Conservation (phyloP, 139 green algal species). For the Closterium sp. region DNA sequence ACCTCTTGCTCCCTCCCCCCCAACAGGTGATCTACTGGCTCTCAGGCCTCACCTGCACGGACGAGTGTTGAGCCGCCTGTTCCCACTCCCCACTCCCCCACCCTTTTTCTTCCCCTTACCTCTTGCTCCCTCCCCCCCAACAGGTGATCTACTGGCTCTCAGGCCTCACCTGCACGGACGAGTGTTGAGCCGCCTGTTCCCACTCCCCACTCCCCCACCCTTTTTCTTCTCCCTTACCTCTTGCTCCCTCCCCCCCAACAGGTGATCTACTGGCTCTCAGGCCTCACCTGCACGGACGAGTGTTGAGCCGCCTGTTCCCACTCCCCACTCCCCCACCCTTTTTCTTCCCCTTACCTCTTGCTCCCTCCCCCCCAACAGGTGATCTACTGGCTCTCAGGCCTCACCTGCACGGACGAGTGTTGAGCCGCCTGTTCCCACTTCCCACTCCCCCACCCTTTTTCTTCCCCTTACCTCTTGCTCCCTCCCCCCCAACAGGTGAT, state of each 20-base stretch:
- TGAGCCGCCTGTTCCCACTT: too few relatives aligned
- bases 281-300: slow-evolving; percentile 85
- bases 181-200: slow-evolving; percentile 31
- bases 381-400: neutral
- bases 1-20: neutral
- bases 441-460: too few relatives aligned
- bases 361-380: slow-evolving; percentile 58
- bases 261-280: slow-evolving; percentile 41
- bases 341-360: neutral
- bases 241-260: slow-evolving; percentile 23
- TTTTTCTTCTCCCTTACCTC: neutral
- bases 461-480: neutral
- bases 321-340: too few relatives aligned
- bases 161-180: slow-evolving; percentile 91
- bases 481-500: slow-evolving; percentile 62
- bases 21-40: neutral
- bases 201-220: too few relatives aligned
- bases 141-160: slow-evolving; percentile 85
- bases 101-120: neutral
- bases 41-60: neutral
- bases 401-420: slow-evolving; percentile 88
- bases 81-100: too few relatives aligned
- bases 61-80: neutral
- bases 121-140: neutral
- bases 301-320: too few relatives aligned